Percentiles rank a stretch among this genome's conserved stretches.
Evolutionary conservation across 352 stramenopile species (phyloP).

Genomic region (Phytopythium helicoides): DNA sequence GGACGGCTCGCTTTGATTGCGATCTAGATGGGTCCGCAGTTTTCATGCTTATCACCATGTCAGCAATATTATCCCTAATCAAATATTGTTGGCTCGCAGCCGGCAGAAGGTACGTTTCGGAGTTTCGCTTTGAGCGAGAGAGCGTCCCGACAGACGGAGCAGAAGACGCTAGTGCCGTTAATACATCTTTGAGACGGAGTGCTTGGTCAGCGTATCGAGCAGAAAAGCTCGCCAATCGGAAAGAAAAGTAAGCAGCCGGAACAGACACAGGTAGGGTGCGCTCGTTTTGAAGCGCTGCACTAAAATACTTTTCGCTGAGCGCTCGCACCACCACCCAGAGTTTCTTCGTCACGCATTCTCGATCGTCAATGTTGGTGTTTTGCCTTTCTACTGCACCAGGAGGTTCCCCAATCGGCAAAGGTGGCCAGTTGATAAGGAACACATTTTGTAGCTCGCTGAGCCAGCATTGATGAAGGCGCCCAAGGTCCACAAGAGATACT

Average conservation of each 20-base stretch:
- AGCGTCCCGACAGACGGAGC: not conserved
- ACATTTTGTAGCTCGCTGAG: constrained; percentile 45
- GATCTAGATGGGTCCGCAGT: not conserved
- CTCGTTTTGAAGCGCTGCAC: constrained; percentile 39
- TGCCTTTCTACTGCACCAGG: not conserved
- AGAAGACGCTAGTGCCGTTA: constrained; percentile 12
- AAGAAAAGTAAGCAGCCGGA: constrained; percentile 42
- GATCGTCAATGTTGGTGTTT: not conserved
- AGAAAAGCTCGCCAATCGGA: constrained; percentile 17
- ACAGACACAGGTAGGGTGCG: constrained; percentile 14
- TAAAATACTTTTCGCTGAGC: constrained; percentile 71
- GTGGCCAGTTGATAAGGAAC: constrained; percentile 32
- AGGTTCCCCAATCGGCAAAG: not conserved
- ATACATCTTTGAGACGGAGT: constrained; percentile 14
- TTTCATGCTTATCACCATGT: constrained; percentile 19
- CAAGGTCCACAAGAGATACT: constrained; percentile 42
- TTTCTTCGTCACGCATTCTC: constrained; percentile 25
- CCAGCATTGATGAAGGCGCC: constrained; percentile 64
- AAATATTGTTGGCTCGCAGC: not conserved
- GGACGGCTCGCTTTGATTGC: constrained; percentile 2
- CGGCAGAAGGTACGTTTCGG: not conserved
- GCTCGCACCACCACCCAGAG: constrained; percentile 24
- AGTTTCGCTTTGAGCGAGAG: not conserved
- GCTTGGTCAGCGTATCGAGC: constrained; percentile 6
- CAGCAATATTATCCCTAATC: constrained; percentile 4